Base-by-base conservation (phyloP, 1,284 basidiomycete species). In the Naganishia cerealis region DNA sequence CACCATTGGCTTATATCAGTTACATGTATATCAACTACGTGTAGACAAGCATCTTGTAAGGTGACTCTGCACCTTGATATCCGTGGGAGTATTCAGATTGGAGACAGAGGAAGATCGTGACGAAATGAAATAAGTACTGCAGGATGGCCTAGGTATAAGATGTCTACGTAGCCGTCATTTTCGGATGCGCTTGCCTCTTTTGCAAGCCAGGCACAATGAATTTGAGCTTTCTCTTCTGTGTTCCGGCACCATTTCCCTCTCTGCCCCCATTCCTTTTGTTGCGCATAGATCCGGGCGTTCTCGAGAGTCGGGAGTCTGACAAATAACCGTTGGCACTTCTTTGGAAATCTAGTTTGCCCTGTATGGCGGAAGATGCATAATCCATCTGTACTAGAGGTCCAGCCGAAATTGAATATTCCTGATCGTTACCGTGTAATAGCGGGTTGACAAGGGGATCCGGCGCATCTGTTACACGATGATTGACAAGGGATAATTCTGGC, bases 341-440 rank as follows among this genome's bases (percentile, higher is more conserved):
- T 50, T 39, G 39, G 9, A 54, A 24, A 26, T 63, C 61, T 10
- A 63, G 61, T 42, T 43, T 63, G 21, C 52, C 43, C 15, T 63
- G 61, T 52, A 63, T 42, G 1, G 61, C 61, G 5, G 50, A 24
- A 4, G 50, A 54, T 12, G 48, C 42, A 38, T 63, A 63, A 29
- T 63, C 61, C 21, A 53, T 53, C 36, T 63, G 61, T 33, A 63
- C 61, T 26, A 63, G 24, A 18, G 61, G 61, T 54, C 61, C 61
- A 16, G 50, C 21, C 46, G 46, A 50, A 7, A 9, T 50, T 24
- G 46, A 50, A 24, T 50, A 50, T 24, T 13, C 46, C n/a, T 50
- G 9, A 10, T 50, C 46, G 13, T 50, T 24, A 13, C 46, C 21
- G 21, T 50, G 46, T 24, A 50, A 10, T 2, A 9, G 46, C 21